These are phyloP conservation scores for Coemansia sp. DNA, from an alignment of 192 early-diverging fungal genomes.

Conservation along the genomic window DNA sequence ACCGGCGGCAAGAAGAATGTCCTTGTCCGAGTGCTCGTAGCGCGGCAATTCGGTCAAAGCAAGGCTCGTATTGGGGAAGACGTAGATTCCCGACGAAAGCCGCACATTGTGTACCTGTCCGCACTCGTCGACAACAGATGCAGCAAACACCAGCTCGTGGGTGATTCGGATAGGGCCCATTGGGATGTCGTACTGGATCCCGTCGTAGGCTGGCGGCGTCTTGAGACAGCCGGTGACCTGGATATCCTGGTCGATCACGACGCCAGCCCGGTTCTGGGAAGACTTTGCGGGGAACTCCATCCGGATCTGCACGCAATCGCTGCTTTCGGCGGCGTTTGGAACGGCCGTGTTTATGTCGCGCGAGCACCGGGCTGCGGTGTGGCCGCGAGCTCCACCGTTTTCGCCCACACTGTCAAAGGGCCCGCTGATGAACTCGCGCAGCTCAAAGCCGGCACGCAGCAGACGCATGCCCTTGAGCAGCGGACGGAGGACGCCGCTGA, in stretches of 20 bases:
- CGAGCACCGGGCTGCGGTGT: slow-evolving; percentile 17
- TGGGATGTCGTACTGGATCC: slow-evolving; percentile 43
- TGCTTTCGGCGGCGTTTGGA: background rate
- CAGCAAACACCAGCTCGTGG: slow-evolving; percentile 40
- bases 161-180: slow-evolving; percentile 37
- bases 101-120: slow-evolving; percentile 48
- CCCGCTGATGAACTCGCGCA: slow-evolving; percentile 36
- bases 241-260: slow-evolving; percentile 50
- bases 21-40: slow-evolving; percentile 43
- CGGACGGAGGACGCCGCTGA: slow-evolving; percentile 37
- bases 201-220: slow-evolving; percentile 28
- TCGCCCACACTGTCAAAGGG: slow-evolving; percentile 22
- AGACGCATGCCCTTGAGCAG: slow-evolving; percentile 45
- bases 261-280: slow-evolving; percentile 15
- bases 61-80: slow-evolving; percentile 17
- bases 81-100: slow-evolving; percentile 39
- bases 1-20: slow-evolving; percentile 37
- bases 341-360: slow-evolving; percentile 17
- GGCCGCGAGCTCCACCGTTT: slow-evolving; percentile 6
- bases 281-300: slow-evolving; percentile 23
- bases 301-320: slow-evolving; percentile 9
- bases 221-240: slow-evolving; percentile 21
- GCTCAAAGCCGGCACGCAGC: slow-evolving; percentile 42
- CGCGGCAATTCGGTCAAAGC: slow-evolving; percentile 28
- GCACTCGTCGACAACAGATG: slow-evolving; percentile 33